Evolutionary conservation across 805 yeast genomes (phyloP).

Genomic region (Yarrowia phangngaensis): DNA sequence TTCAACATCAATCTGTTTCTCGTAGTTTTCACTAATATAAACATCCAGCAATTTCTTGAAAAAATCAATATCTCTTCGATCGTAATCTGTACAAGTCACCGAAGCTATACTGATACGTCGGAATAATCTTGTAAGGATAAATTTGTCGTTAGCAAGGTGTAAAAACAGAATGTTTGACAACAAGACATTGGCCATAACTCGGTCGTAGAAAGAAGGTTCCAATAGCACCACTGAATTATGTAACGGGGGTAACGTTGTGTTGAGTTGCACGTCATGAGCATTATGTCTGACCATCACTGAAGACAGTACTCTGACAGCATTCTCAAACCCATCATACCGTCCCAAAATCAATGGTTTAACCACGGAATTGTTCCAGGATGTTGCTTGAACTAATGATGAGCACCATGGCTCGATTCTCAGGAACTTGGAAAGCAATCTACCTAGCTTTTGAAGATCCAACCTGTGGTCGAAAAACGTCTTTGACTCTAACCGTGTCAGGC

Average conservation of each 20-base stretch:
- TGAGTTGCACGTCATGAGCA: neutral
- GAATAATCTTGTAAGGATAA: neutral
- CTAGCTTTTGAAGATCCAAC: conserved; percentile 15
- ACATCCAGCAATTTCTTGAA: neutral
- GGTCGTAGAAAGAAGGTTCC: conserved; percentile 14
- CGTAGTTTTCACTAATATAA: neutral
- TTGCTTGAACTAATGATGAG: neutral
- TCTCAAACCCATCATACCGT: conserved; percentile 9
- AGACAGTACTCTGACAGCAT: conserved; percentile 3
- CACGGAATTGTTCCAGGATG: no score
- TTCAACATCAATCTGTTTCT: neutral
- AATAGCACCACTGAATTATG: conserved; percentile 1
- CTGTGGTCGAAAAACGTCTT: neutral
- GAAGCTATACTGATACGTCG: neutral
- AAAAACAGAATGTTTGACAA: neutral
- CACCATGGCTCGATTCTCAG: conserved; percentile 15
- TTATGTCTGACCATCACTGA: conserved; percentile 2
- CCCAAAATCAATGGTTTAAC: neutral
- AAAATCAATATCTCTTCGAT: neutral
- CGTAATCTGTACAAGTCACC: neutral
- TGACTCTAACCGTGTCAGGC: conserved; percentile 47
- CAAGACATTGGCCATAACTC: conserved; percentile 1
- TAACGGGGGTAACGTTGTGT: conserved; percentile 1
- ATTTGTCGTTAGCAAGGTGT: neutral
- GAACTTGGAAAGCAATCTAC: conserved; percentile 12